Conservation (phyloP, 176 grass and related monocot genomes). For the Zoysia pacifica region DNA sequence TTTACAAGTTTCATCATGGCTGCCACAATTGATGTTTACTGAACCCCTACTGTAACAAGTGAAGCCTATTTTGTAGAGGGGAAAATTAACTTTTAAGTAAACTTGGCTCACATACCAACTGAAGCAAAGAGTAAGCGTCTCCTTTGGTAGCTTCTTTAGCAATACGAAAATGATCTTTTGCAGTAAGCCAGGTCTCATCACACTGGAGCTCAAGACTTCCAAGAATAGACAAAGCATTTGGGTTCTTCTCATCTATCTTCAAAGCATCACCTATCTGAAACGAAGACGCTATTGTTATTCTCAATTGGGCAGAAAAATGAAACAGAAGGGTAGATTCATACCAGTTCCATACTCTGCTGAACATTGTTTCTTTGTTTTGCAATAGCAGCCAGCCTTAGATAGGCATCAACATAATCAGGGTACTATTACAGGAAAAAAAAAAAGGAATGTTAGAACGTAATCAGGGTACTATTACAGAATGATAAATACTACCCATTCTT, state of each 20-base stretch:
- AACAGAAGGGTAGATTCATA: constrained; percentile 22
- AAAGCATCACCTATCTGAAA: constrained; percentile 82
- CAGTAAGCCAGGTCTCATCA: constrained; percentile 85
- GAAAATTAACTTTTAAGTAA: constrained; percentile 27
- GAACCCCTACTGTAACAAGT: neutral
- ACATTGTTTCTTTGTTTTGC: constrained; percentile 78
- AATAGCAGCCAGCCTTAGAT: constrained; percentile 89
- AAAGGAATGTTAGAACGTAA: constrained; percentile 13
- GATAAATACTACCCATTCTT: constrained; percentile 2
- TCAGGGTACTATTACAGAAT: neutral
- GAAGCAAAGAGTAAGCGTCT: constrained; percentile 86
- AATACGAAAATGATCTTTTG: constrained; percentile 84
- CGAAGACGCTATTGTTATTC: constrained; percentile 45
- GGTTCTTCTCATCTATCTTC: constrained; percentile 87
- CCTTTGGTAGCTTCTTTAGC: constrained; percentile 87
- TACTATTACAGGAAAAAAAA: constrained; percentile 55
- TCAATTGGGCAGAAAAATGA: constrained; percentile 17
- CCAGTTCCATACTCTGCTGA: constrained; percentile 80
- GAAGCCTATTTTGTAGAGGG: constrained; percentile 15
- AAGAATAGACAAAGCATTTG: constrained; percentile 88
- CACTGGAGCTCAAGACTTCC: constrained; percentile 81
- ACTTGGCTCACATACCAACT: constrained; percentile 58
- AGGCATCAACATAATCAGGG: constrained; percentile 83
- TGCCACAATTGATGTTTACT: neutral
- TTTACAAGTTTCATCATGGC: neutral